Conservation (phyloP, 1,284 basidiomycete species). For the Heliocybe sulcata region DNA sequence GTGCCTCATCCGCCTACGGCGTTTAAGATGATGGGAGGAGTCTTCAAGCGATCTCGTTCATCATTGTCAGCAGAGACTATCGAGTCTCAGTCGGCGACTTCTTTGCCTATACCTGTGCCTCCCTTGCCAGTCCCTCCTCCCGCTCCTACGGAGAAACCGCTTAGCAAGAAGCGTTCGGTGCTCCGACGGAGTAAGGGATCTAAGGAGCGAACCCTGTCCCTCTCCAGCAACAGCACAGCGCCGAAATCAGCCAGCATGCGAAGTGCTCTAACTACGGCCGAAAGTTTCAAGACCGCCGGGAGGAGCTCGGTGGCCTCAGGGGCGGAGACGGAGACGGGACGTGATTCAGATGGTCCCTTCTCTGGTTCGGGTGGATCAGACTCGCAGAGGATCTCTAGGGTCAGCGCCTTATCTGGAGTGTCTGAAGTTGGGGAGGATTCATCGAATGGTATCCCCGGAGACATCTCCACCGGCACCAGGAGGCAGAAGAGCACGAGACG, state of each 20-base stretch:
- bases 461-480: conserved; percentile 10
- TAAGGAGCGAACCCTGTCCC: conserved; percentile 23
- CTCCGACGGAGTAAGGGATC: conserved; percentile 19
- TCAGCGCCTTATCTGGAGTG: conserved; percentile 5
- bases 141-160: background rate
- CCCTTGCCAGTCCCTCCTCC: conserved; percentile 6
- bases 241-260: conserved; percentile 26
- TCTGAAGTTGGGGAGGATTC: conserved; percentile 15
- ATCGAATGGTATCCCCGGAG: conserved; percentile 13
- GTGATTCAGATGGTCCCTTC: background rate
- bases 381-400: background rate
- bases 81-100: conserved; percentile 14
- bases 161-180: conserved; percentile 21
- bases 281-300: conserved; percentile 21
- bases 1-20: conserved; percentile 41
- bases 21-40: conserved; percentile 53
- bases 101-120: conserved; percentile 7
- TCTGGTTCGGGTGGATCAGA: conserved; percentile 9
- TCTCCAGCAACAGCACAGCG: conserved; percentile 25
- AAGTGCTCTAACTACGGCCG: conserved; percentile 23
- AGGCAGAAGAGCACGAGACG: conserved; percentile 10
- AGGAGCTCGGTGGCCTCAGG: conserved; percentile 11
- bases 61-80: conserved; percentile 22
- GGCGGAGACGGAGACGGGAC: background rate
- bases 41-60: conserved; percentile 58